A percentile compares a stretch with the other conserved stretches of the same genome.
Evolutionary conservation across 1,139 yeast species (phyloP).

Genomic region (Ashbya aceris): DNA sequence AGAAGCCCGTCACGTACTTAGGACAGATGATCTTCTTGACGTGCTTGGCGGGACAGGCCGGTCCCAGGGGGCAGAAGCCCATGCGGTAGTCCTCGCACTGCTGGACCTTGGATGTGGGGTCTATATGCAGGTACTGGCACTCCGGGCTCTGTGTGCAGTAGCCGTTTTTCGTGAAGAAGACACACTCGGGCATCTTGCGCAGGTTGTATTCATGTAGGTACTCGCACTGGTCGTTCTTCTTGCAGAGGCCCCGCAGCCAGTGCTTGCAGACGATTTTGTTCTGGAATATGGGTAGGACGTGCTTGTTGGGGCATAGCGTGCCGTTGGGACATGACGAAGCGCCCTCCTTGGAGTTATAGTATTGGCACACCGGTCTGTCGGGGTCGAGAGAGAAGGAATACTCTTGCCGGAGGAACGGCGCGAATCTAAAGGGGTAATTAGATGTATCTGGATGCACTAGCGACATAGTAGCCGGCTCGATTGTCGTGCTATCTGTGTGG

Average conservation of each 20-base stretch:
- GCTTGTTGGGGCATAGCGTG: slow-evolving; percentile 75
- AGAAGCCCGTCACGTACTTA: slow-evolving; percentile 81
- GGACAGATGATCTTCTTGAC: slow-evolving; percentile 72
- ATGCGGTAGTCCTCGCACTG: slow-evolving; percentile 74
- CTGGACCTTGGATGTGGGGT: slow-evolving; percentile 80
- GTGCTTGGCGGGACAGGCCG: slow-evolving; percentile 76
- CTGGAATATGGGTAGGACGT: slow-evolving; percentile 69
- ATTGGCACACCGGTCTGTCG: slow-evolving; percentile 81
- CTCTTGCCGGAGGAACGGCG: slow-evolving; percentile 71
- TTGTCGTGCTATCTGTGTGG: too few relatives aligned
- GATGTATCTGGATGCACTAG: slow-evolving; percentile 33
- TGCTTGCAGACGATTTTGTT: slow-evolving; percentile 94
- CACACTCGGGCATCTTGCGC: slow-evolving; percentile 95
- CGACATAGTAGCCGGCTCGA: slow-evolving; percentile 19
- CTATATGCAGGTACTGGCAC: slow-evolving; percentile 85
- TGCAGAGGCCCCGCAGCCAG: slow-evolving; percentile 95
- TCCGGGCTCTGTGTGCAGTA: slow-evolving; percentile 92
- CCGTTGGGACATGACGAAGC: slow-evolving; percentile 83
- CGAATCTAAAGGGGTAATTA: slow-evolving; percentile 60
- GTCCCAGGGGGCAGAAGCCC: slow-evolving; percentile 93
- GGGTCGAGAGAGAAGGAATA: slow-evolving; percentile 81
- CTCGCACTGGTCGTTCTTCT: slow-evolving; percentile 94
- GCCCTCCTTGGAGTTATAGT: slow-evolving; percentile 40
- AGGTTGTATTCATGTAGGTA: slow-evolving; percentile 90
- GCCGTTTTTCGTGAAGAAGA: slow-evolving; percentile 80